Base-by-base conservation (phyloP, 768 basidiomycete species). In the Boletus vermiculosoides region DNA sequence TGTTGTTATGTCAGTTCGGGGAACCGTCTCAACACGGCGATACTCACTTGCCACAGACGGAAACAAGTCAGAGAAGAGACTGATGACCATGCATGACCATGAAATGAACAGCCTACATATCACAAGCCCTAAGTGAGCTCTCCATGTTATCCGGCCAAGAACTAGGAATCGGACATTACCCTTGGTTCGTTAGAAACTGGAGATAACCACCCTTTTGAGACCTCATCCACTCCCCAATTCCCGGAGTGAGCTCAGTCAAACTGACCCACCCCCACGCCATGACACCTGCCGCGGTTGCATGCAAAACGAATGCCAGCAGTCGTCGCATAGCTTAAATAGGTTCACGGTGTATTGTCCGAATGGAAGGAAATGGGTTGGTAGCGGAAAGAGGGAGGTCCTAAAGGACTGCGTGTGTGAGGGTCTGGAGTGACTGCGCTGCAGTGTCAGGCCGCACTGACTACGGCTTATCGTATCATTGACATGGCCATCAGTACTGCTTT, bases 181-280 rank as follows among this genome's bases (percentile, higher is more conserved):
- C 88, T 71, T 90, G 84, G 61, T 92, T 88, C 0, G 92, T 94
- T 52, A 93, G 73, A 65, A 82, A 93, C 67, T 87, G 86, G 46
- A 78, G 80, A 61, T 84, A 83, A 0, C 89, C 89, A 2, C 87
- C 87, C 60, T 79, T 81, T 62, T 82, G 83, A 3, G 61, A 54
- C 12, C n/a, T 39, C 1, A 85, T 78, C 59, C 70, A 74, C 1
- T 56, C 54, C 51, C 69, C 63, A 6, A 74, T 57, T 18, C 59
- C 52, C n/a, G n/a, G n/a, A 5, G 0, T 3, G 10, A 55, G 37
- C 1, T 31, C 25, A 16, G 28, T 33, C 16, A 74, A 31, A 20
- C 57, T 47, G 37, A 62, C 30, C 63, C 67, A 78, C 0, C 76
- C 78, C 58, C 73, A 77, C 3, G 68, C 53, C 76, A 78, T 76